Evolutionary conservation across 2,329 filamentous ascomycete genomes (phyloP).

Genomic region (Sporothrix brunneoviolacea): DNA sequence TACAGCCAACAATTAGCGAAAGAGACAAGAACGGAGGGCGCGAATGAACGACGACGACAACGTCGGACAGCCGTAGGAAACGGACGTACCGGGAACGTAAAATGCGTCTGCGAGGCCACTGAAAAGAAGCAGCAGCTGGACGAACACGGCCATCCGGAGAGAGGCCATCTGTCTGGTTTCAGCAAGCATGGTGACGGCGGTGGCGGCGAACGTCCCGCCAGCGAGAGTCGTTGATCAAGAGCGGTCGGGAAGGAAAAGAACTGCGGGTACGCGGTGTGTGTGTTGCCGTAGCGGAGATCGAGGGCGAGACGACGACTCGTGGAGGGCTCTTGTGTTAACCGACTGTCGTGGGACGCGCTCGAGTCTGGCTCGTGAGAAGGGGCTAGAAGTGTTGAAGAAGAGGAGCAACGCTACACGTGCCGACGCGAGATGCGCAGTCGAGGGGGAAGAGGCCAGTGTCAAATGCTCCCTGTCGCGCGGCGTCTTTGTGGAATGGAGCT

Average conservation of each 20-base stretch:
- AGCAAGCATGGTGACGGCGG: conserved; percentile 2
- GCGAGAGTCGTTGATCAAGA: neutral
- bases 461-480: too few relatives aligned
- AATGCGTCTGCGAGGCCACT: conserved; percentile 53
- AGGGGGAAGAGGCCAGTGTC: conserved; percentile 10
- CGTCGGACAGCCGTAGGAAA: too few relatives aligned
- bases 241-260: neutral
- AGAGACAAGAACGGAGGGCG: too few relatives aligned
- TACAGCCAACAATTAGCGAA: conserved; percentile 11
- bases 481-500: conserved; percentile 5
- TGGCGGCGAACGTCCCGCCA: conserved; percentile 2
- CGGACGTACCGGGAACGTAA: conserved; percentile 70
- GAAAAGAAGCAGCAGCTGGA: conserved; percentile 34
- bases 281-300: neutral
- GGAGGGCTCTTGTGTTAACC: too few relatives aligned
- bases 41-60: too few relatives aligned
- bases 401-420: neutral
- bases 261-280: neutral
- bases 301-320: neutral
- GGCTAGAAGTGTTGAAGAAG: neutral
- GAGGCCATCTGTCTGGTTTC: conserved; percentile 16
- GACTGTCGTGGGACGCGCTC: too few relatives aligned
- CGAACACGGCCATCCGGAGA: conserved; percentile 40
- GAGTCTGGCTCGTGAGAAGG: neutral
- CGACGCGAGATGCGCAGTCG: conserved; percentile 4